Percentiles rank a stretch among this genome's conserved stretches.
These are phyloP conservation scores for Immersiporthe knoxdaviesiana DNA, from an alignment of 2,329 filamentous ascomycete genomes.

Conservation along the genomic window DNA sequence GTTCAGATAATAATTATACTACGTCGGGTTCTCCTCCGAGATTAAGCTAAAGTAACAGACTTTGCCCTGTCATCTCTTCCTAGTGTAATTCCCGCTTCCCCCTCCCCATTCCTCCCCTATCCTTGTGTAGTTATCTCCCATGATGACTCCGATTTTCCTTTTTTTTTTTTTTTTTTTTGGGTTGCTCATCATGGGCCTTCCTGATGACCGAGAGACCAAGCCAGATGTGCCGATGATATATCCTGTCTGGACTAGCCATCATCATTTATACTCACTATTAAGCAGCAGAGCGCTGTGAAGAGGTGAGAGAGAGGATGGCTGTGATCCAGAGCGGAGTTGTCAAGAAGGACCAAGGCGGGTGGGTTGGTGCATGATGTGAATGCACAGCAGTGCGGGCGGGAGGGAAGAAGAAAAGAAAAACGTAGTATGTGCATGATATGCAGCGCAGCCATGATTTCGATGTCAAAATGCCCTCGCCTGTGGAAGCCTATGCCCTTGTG, in stretches of 20 bases:
- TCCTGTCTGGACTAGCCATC: conserved; percentile 5
- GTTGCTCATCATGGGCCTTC: neutral
- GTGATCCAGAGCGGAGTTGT: neutral
- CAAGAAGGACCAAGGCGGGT: neutral
- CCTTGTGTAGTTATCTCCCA: no score
- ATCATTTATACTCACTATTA: conserved; percentile 18
- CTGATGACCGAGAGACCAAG: neutral
- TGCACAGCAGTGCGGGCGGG: neutral
- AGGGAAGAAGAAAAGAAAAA: neutral
- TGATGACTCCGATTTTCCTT: neutral
- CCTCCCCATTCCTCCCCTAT: neutral
- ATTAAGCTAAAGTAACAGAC: neutral
- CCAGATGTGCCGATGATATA: neutral
- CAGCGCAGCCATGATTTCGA: neutral
- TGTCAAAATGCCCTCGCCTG: conserved; percentile 7
- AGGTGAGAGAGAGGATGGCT: neutral
- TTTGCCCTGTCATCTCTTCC: neutral
- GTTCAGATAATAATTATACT: neutral
- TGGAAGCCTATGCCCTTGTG: conserved; percentile 11
- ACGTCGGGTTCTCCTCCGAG: neutral
- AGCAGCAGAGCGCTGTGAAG: neutral
- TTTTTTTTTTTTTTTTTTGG: neutral
- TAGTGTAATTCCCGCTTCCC: neutral
- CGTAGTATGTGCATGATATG: neutral
- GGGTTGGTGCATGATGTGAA: neutral